Base-by-base conservation (phyloP, 202 grass and related monocot species). In the Panicum hallii region DNA sequence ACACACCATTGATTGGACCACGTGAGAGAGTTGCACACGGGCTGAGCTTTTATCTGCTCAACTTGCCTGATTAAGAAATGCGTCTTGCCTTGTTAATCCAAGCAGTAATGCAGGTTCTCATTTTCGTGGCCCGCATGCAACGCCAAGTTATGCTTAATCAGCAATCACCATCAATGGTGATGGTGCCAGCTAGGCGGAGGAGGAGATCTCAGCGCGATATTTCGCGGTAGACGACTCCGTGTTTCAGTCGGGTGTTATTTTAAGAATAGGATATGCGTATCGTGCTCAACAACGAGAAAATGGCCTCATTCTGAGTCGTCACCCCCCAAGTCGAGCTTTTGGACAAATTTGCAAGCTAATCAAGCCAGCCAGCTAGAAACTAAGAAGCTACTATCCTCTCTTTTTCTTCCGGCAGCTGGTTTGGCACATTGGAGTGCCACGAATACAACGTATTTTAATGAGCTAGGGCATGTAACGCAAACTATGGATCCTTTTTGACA, bases 211-310 rank as follows among this genome's bases (percentile, higher is more conserved):
- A 0, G 1, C 32, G 7, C 68, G 46, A 48, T 74, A 81, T 81
- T 43, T 86, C 68, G 57, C 9, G 63, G 15, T 69, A 43, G n/a
- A n/a, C n/a, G 32, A 23, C 34, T 43, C 14, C 1, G 0, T 28
- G 4, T 12, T 32, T 6, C 0, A 0, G 20, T 38, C 6, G 3
- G 64, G 4, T 70, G 2, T 20, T 44, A 0, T 19, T 57, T 44
- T 30, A 38, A 15, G 19, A 38, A 6, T 9, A 28, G 74, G 13
- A 78, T 78, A 78, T 85, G 48, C 74, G 70, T 70, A 71, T 71
- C 58, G 40, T 11, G 8, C 48, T 70, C 73, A 61, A 41, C 41
- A 17, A 70, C 7, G 1, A 70, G 10, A 4, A 60, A 49, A 85
- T 6, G 16, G 12, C 52, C 69, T 45, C 41, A 60, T 69, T 70